Base-by-base conservation (phyloP, 1,139 yeast genomes). In the Suhomyces bolitotheri region DNA sequence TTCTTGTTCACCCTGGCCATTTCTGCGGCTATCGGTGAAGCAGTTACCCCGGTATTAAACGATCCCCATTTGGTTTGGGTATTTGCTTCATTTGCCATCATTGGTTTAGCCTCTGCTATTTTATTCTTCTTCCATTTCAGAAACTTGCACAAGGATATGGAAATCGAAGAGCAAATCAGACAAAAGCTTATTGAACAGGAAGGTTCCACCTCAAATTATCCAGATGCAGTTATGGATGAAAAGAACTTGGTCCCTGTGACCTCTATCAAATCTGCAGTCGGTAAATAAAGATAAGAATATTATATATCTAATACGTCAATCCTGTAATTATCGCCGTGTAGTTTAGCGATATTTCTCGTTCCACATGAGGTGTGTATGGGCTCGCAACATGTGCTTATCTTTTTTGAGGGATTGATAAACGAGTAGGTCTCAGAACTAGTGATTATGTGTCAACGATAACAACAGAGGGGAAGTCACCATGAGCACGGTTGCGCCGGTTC, bases 1-100 rank as follows among this genome's bases (percentile, higher is more conserved):
- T 80, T 80, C 65, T 65, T 82, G 45, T 69, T 79, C 48, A 77
- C 76, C 34, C 71, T 72, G 36, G 84, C 88, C 7, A 51, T 80
- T 33, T 65, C 82, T 10, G 78, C 83, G 27, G 83, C 83, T 12
- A 53, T 78, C 30, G 68, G 76, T 14, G 75, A 75, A 54, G 82
- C 80, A 17, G 60, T 72, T 29, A 69, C 78, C 23, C 73, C 79
- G 31, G 79, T 79, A 5, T 63, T 77, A 49, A 48, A 53, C 14
- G 82, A 78, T 51, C 82, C 82, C 15, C 53, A 75, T 46, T 62
- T 78, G 44, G 68, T 73, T 33, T 73, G 79, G 73, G 77, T 78
- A 25, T 78, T 74, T 46, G 76, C 67, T 25, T 79, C 68, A 29
- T 59, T 71, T 47, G 76, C 76, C 12, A 61, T 67, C 41, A 72